phyloP scores from a whole-genome alignment of 2,329 filamentous ascomycete species.

The Mycosphaerella sp. region DNA sequence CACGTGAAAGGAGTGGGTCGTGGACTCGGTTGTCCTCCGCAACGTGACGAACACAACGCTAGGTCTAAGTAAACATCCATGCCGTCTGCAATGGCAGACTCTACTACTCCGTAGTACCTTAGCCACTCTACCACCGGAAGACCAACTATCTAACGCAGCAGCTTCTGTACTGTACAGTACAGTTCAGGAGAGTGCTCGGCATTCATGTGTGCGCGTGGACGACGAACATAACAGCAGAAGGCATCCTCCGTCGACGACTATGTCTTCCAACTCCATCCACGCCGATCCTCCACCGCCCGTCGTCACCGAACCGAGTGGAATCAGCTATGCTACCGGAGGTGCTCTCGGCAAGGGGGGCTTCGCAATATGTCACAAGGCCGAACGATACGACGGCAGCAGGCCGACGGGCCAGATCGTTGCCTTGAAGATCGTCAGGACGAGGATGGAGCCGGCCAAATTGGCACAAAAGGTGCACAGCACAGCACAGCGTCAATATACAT shows the following conservation, averaged over 20 bases:
- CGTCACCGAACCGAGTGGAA: conserved; percentile 63
- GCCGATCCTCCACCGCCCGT: conserved; percentile 49
- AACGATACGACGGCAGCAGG: conserved; percentile 50
- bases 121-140: conserved; percentile 4
- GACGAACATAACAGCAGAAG: conserved; percentile 10
- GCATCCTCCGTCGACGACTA: conserved; percentile 9
- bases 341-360: conserved; percentile 76
- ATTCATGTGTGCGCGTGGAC: conserved; percentile 11
- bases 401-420: conserved; percentile 63
- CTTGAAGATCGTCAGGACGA: conserved; percentile 76
- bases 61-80: no score
- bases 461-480: conserved; percentile 62
- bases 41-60: not conserved
- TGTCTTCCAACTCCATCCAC: conserved; percentile 39
- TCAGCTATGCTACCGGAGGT: conserved; percentile 66
- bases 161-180: not conserved
- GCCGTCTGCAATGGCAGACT: no score
- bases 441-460: conserved; percentile 72
- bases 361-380: conserved; percentile 71
- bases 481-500: not conserved
- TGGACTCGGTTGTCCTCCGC: not conserved
- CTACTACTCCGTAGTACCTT: no score
- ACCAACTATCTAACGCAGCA: conserved; percentile 1
- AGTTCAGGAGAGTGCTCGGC: not conserved
- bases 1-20: not conserved